Evolutionary conservation across 2,329 filamentous ascomycete species (phyloP).

Genomic region (Monascus ruber): DNA sequence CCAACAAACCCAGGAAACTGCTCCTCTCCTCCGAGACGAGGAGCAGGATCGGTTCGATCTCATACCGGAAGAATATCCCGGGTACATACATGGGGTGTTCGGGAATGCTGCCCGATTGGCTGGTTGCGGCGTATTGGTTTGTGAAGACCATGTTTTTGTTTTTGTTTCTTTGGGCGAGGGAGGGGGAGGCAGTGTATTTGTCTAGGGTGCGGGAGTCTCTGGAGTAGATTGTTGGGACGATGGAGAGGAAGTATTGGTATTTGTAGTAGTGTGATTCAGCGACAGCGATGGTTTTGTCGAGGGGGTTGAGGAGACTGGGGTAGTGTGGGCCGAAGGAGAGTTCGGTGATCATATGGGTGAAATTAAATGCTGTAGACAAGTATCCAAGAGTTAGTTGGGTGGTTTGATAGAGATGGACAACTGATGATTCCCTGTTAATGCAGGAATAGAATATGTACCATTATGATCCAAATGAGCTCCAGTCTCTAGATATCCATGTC

Average conservation of each 20-base stretch:
- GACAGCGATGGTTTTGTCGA: slow-evolving; percentile 76
- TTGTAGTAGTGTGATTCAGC: slow-evolving; percentile 78
- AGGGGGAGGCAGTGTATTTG: slow-evolving; percentile 27
- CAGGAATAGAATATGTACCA: slow-evolving; percentile 42
- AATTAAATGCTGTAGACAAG: slow-evolving; percentile 66
- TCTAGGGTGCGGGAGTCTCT: slow-evolving; percentile 37
- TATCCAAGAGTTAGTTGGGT: slow-evolving; percentile 1
- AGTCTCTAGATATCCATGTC: slow-evolving; percentile 83
- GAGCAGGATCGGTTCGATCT: slow-evolving; percentile 90
- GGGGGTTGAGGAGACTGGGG: slow-evolving; percentile 81
- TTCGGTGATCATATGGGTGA: slow-evolving; percentile 91
- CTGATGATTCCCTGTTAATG: neutral
- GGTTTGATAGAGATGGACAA: neutral
- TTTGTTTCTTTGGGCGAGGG: slow-evolving; percentile 21
- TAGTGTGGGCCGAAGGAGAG: slow-evolving; percentile 97
- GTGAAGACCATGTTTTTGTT: slow-evolving; percentile 60
- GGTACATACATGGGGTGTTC: slow-evolving; percentile 57
- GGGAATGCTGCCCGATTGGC: slow-evolving; percentile 56
- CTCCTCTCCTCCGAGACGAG: slow-evolving; percentile 73
- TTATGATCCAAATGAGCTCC: slow-evolving; percentile 72
- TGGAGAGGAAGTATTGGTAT: slow-evolving; percentile 93
- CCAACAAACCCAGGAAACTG: slow-evolving; percentile 59
- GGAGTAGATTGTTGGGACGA: slow-evolving; percentile 90
- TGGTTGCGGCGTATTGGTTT: slow-evolving; percentile 96
- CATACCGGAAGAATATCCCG: slow-evolving; percentile 96